phyloP scores from a whole-genome alignment of 208 protist species.

The Crithidia thermophila region DNA sequence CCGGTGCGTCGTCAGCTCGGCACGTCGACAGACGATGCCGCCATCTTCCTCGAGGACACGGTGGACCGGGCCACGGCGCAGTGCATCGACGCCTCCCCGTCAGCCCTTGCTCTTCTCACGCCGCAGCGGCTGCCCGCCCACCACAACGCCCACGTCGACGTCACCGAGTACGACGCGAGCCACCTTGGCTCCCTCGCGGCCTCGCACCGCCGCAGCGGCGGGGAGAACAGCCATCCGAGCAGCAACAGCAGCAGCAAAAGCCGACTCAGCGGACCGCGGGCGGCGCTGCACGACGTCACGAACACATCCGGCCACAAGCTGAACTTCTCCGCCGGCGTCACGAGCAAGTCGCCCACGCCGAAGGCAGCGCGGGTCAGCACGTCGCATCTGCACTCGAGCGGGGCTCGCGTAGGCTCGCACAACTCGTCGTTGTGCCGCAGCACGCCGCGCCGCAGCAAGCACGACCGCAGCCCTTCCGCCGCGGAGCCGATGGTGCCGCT shows the following conservation, averaged over 20 bases:
- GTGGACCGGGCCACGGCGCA: constrained; percentile 70
- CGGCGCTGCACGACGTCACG: constrained; percentile 48
- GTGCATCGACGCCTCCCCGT: constrained; percentile 74
- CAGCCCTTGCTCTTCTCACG: constrained; percentile 71
- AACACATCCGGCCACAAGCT: constrained; percentile 31
- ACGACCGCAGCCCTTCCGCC: constrained; percentile 18
- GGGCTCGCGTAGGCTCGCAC: constrained; percentile 23
- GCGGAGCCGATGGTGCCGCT: constrained; percentile 56
- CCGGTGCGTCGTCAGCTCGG: constrained; percentile 56
- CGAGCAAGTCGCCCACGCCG: constrained; percentile 56
- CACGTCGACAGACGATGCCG: constrained; percentile 75
- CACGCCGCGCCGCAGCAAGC: constrained; percentile 15
- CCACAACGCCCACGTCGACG: constrained; percentile 45
- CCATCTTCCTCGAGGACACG: constrained; percentile 85
- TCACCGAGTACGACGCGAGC: constrained; percentile 71
- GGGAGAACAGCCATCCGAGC: neutral
- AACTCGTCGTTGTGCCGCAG: constrained; percentile 29
- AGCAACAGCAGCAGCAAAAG: constrained; percentile 13
- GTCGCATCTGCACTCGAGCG: too few species aligned
- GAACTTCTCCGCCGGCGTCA: constrained; percentile 26
- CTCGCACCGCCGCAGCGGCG: constrained; percentile 5
- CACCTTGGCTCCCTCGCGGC: constrained; percentile 40
- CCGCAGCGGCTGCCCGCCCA: constrained; percentile 60
- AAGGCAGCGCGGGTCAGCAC: constrained; percentile 34
- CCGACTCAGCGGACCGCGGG: constrained; percentile 6